phyloP scores from a whole-genome alignment of 306 rosid species.

The Vachellia pachyceras region DNA sequence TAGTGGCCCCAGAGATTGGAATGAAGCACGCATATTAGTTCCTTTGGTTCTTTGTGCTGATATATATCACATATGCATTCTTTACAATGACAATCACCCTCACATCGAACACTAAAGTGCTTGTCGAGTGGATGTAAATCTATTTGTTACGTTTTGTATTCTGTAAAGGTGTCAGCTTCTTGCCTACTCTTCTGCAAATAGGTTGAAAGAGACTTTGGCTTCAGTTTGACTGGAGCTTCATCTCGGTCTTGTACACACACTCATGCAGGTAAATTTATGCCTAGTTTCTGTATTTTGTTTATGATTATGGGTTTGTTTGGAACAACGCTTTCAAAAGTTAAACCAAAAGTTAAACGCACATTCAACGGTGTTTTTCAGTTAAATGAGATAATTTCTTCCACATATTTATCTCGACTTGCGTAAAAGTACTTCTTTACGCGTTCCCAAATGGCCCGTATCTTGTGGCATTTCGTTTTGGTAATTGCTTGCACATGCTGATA shows the following conservation, averaged over 20 bases:
- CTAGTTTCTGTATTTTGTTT: conserved; percentile 1
- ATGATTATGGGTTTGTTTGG: no score
- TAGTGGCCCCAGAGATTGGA: conserved; percentile 93
- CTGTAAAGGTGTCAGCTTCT: background rate
- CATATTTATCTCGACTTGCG: no score
- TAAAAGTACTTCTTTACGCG: no score
- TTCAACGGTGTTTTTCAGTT: no score
- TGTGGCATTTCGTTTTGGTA: background rate
- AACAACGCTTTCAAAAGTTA: no score
- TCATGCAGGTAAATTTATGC: conserved; percentile 77
- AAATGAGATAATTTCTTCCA: no score
- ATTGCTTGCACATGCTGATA: conserved; percentile 17
- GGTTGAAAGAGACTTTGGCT: conserved; percentile 98
- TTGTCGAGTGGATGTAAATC: background rate
- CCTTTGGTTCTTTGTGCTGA: conserved; percentile 56
- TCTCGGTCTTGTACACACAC: conserved; percentile 98
- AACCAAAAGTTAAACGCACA: no score
- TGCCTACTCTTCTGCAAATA: conserved; percentile 32
- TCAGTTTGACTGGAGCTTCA: conserved; percentile 93
- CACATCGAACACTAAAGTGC: background rate
- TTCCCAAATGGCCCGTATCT: no score
- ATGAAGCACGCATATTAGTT: conserved; percentile 90
- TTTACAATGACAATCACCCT: background rate
- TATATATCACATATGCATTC: background rate
- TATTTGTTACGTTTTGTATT: background rate